Base-by-base conservation (phyloP, 495 filamentous ascomycete species). In the Aspergillus ostianus region DNA sequence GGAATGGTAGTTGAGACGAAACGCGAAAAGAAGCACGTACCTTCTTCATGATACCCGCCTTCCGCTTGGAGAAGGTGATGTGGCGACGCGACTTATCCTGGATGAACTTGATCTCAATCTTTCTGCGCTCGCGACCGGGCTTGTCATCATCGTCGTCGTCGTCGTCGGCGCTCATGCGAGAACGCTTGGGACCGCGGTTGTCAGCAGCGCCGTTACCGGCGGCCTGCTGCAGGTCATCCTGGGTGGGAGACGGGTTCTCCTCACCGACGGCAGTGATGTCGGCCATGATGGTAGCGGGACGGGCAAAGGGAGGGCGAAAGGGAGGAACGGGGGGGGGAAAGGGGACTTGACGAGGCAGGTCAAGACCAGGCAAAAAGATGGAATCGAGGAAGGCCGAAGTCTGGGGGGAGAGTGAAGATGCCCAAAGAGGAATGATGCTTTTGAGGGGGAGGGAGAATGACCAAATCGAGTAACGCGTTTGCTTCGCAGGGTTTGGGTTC, bases 41-140 rank as follows among this genome's bases (percentile, higher is more conserved):
- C 93, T 99, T 99, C 85, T 99, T 99, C 94, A 99, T 99, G 79
- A 99, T 99, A 69, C 94, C 94, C 59, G 94, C 94, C 84, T 99
- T 99, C 75, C 94, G 92, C 88, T 99, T 99, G 64, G 95, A 98
- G 78, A 99, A 99, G 63, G 94, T 99, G 75, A 99, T 99, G 82
- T 99, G 94, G 57, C 94, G 90, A 81, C 94, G 92, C 80, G 94
- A 98, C 83, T 99, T 99, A 80, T 99, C 94, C 77, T 93, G 92
- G 72, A 99, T 99, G 79, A 99, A 99, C 84, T 99, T 99, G 81
- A 99, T 99, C 80, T 99, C 94, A 68, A 99, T 99, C 87, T 99
- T 99, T 75, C 94, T 85, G 70, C 94, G 87, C 85, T 99, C 94
- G 81, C 94, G 95, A 70, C 92, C 91, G 57, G 91, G 91, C 88